Evolutionary conservation across 371 early-diverging fungal species (phyloP), one percentile per base, ranked within the genome.

Genomic region (Mucor circinelloides): DNA sequence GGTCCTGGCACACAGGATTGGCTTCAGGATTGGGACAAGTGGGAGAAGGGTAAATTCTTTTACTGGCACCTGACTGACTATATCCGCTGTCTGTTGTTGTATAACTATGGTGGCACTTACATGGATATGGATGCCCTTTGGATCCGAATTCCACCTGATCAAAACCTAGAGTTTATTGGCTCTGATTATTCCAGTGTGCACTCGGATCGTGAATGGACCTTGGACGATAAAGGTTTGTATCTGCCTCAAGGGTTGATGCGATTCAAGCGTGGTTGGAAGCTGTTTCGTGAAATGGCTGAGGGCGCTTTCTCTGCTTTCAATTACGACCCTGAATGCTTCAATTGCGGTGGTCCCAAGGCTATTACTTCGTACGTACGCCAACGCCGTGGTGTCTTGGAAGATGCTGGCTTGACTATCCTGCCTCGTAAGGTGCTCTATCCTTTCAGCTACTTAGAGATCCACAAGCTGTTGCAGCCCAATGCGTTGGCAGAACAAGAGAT

Each of bases 51-150:
- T 1, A 68, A 73, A 25, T 85, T 78, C 69, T 89, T 88, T 71
- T 81, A 85, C 40, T 85, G 83, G 64, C 88, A 89, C 63, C 60
- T 89, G 54, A 85, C 88, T 0, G 89, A 89, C 66, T 89, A 88
- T 58, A 74, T 89, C 60, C 77, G 88, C 10, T 77, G 80, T 31
- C 64, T 86, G 0, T 70, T 85, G 21, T 70, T 89, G 4, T 88
- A 89, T 75, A 87, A 88, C 54, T 89, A 89, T 59, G 90, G 90
- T 54, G 90, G 90, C 6, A 86, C 86, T 3, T 89, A 87, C 72
- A 89, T 89, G 90, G 90, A 89, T 60, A 86, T 89, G 86, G 90
- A 88, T 61, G 87, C 88, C 7, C 76, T 89, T 19, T 89, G 88
- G 90, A 77, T 87, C 8, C 83, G 87, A n/a, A 69, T 79, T 0